These are phyloP conservation scores for Diaporthe ilicicola DNA, from an alignment of 2,329 filamentous ascomycete species.

Conservation along the genomic window DNA sequence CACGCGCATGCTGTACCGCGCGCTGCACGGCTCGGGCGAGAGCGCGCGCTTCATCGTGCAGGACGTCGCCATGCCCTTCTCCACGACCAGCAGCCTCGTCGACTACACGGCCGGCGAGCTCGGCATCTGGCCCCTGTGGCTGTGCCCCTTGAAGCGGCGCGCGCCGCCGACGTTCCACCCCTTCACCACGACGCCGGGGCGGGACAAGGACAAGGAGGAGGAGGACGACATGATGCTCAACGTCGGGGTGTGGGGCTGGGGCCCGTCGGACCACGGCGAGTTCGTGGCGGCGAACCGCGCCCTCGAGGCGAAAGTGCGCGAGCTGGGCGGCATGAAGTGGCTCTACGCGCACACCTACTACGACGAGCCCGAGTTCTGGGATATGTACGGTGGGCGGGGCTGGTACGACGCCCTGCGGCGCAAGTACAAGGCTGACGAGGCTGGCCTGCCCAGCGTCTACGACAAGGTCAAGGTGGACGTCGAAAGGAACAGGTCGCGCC, in stretches of 20 bases:
- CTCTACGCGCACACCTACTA: conserved; percentile 89
- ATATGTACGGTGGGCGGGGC: conserved; percentile 62
- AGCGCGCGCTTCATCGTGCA: conserved; percentile 73
- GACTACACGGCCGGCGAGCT: conserved; percentile 61
- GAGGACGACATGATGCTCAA: conserved; percentile 60
- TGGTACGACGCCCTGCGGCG: conserved; percentile 70
- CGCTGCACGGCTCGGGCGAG: conserved; percentile 73
- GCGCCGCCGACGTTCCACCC: conserved; percentile 64
- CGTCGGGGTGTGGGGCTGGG: conserved; percentile 83
- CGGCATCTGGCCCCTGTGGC: conserved; percentile 68
- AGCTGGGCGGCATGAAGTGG: conserved; percentile 84
- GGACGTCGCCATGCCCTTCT: conserved; percentile 68
- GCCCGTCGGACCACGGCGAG: conserved; percentile 61
- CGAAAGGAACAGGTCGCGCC: conserved; percentile 46
- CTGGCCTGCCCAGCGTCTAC: conserved; percentile 71
- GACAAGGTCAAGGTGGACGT: conserved; percentile 69
- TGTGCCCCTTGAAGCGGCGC: conserved; percentile 62
- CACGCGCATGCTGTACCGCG: conserved; percentile 78
- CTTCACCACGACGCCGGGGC: conserved; percentile 48
- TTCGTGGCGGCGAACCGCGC: conserved; percentile 76
- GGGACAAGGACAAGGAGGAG: conserved; percentile 35
- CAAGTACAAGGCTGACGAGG: conserved; percentile 66
- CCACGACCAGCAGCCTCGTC: conserved; percentile 60
- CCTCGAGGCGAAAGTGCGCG: conserved; percentile 73
- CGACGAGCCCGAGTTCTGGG: conserved; percentile 75